These are phyloP conservation scores for Penicillium lagena DNA, from an alignment of 495 filamentous ascomycete species.

Conservation along the genomic window DNA sequence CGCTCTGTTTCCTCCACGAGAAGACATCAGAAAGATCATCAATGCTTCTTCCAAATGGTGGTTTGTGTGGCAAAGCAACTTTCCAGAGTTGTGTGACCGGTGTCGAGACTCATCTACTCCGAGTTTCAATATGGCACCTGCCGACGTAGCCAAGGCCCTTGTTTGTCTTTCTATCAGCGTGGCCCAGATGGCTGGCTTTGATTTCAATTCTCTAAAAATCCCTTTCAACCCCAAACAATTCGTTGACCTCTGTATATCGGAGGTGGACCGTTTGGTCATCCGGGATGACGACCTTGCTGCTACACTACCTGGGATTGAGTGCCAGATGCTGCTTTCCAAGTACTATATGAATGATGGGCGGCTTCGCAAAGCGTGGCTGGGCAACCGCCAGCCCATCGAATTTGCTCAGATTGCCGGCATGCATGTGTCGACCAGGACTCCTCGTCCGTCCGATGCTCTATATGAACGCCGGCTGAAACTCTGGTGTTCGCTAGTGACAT, in stretches of 20 bases:
- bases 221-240: constrained; percentile 21
- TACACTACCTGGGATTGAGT: constrained; percentile 46
- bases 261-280: constrained; percentile 35
- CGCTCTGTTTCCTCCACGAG: constrained; percentile 24
- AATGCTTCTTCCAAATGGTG: constrained; percentile 20
- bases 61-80: constrained; percentile 23
- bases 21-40: constrained; percentile 23
- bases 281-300: constrained; percentile 42
- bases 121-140: constrained; percentile 14
- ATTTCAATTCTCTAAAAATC: constrained; percentile 11
- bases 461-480: constrained; percentile 27
- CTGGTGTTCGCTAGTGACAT: constrained; percentile 38
- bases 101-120: background rate
- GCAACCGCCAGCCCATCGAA: constrained; percentile 37
- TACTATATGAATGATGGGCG: constrained; percentile 43
- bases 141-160: constrained; percentile 28
- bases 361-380: constrained; percentile 45
- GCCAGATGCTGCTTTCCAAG: constrained; percentile 38
- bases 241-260: constrained; percentile 23
- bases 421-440: constrained; percentile 22
- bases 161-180: constrained; percentile 29
- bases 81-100: constrained; percentile 14
- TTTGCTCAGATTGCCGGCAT: constrained; percentile 43
- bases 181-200: constrained; percentile 22
- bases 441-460: constrained; percentile 11